Base-by-base conservation (phyloP, 2,329 filamentous ascomycete genomes). In the Hymenoscyphus fraxineus region DNA sequence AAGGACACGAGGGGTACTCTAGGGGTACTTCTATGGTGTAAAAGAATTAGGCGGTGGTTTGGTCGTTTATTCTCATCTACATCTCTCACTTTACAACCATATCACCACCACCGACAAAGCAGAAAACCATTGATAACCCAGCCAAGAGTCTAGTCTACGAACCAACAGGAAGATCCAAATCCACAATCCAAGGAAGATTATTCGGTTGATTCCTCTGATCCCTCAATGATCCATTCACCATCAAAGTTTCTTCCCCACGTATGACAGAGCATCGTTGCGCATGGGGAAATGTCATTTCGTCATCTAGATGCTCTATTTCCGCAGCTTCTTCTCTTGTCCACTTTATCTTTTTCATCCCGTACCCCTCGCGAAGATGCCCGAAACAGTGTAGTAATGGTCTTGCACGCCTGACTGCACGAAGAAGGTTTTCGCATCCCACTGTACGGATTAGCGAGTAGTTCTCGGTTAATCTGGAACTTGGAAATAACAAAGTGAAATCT, bases 331-430 rank as follows among this genome's bases (percentile, higher is more conserved):
- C 27, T 76, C 67, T 40, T 1, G 78, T 75, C 87, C 86, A 89
- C 1, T 76, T 75, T 0, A 85, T 79, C 2, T 84, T 65, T 61
- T 80, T 82, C 0, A 79, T 81, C 72, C 82, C 82, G 74, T 81
- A 80, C 0, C 77, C 83, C 70, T 85, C 83, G 70, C 87, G 85
- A 19, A 88, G 87, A 75, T 88, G 85, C 0, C 86, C 85, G 70
- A 87, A 89, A 67, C 83, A 83, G 71, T 88, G 83, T n/a, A 88
- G 60, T 2, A 75, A 73, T 0, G 86, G 86, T 60, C 76, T 77
- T 10, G 80, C 80, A 6, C 84, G 77, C 61, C 77, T 74, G 1
- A 82, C 75, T 0, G 85, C 85, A 1, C 77, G 75, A 1, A 84
- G 76, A 1, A 89, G 75, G 69, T 82, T 79, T 58, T 79, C 76